A percentile compares a stretch with the other conserved stretches of the same genome.
Conservation (phyloP, 441 rosid genomes). For the Adansonia gregorii region DNA sequence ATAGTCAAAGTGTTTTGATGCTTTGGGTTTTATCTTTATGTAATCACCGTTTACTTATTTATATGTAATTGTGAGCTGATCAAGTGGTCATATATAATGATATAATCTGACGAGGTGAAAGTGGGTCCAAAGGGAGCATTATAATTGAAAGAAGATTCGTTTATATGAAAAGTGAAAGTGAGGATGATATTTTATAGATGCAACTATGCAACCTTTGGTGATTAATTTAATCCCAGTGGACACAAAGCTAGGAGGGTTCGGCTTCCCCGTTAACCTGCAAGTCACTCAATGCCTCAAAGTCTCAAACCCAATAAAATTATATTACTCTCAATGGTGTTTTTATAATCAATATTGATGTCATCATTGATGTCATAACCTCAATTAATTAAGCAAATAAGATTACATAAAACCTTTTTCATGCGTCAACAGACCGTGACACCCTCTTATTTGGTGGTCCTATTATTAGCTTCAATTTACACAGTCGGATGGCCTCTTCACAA, state of each 20-base stretch:
- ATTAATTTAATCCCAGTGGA: conserved; percentile 25
- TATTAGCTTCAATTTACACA: background rate
- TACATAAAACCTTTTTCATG: conserved; percentile 24
- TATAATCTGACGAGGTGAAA: conserved; percentile 1
- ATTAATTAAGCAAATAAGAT: conserved; percentile 25
- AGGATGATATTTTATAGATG: background rate
- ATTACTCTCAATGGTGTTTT: background rate
- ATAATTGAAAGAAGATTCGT: conserved; percentile 12
- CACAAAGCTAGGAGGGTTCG: conserved; percentile 27
- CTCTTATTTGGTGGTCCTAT: conserved; percentile 16
- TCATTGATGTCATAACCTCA: conserved; percentile 20
- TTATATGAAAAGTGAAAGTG: background rate
- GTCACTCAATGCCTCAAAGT: conserved; percentile 20
- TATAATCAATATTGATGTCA: conserved; percentile 13
- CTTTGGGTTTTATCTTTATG: too few species aligned
- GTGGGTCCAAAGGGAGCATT: background rate
- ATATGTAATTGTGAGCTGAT: too few species aligned
- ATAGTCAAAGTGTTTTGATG: too few species aligned
- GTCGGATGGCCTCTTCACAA: conserved; percentile 18
- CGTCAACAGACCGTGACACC: conserved; percentile 31
- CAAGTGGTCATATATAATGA: background rate
- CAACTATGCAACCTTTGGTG: conserved; percentile 22
- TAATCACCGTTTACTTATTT: too few species aligned
- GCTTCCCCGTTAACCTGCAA: conserved; percentile 27
- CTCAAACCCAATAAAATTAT: background rate